Base-by-base conservation (phyloP, 2,329 filamentous ascomycete species). In the Chalara sp. region DNA sequence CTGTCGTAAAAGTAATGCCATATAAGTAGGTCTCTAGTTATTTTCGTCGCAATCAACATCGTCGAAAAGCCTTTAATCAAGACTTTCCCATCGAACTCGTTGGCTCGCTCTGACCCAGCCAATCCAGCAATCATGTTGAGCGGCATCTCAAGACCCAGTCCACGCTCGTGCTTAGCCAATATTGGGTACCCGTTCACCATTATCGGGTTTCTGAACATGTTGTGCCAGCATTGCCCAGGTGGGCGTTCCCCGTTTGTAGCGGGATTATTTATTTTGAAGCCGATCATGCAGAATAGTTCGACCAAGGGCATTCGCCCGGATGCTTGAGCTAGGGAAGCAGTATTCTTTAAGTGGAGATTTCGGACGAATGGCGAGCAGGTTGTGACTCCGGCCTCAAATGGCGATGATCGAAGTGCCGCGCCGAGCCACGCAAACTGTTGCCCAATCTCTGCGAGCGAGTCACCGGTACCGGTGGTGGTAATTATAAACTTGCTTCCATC, bases 1-100 rank as follows among this genome's bases (percentile, higher is more conserved):
- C 28, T 2, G 28, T 49, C 42, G 21, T 41, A 52, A 13, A 48
- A 13, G 1, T 8, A 29, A 46, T 52, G 50, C 50, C 50, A 52
- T 5, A 52, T 28, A 1, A 52, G n/a, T 2, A 46, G 3, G 32
- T 42, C 42, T 32, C 6, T 29, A 4, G 8, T 5, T 11, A 5
- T 3, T 13, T 41, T 46, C 21, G 21, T 28, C 7, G 37, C 4
- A 32, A 49, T 32, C 37, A 52, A 30, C 50, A 52, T 52, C 2
- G 46, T 13, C 21, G 32, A 48, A 46, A 52, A 52, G 21, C 50
- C 42, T 33, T 52, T 52, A 46, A 49, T 41, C 32, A 48, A 52
- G 35, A 42, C 2, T 8, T 40, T 40, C 31, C 32, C 40, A 32
- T 43, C 29, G 32, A 49, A 52, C 1, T 3, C 11, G 21, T 32